A percentile compares a stretch with the other conserved stretches of the same genome.
Evolutionary conservation across 495 filamentous ascomycete genomes (phyloP).

Genomic region (Hyaloscypha variabilis): DNA sequence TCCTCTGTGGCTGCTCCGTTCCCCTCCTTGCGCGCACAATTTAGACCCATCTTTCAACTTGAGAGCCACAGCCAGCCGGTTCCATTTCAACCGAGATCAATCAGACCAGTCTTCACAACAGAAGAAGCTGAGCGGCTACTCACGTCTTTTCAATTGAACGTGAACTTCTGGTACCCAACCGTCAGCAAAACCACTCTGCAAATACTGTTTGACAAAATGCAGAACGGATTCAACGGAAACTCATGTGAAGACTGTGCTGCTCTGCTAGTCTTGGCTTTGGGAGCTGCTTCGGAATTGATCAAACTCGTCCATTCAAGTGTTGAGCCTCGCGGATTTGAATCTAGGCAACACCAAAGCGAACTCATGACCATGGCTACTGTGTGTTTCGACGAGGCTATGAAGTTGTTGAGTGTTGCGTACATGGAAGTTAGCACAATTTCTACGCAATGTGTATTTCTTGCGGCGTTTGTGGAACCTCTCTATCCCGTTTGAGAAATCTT

Average conservation of each 20-base stretch:
- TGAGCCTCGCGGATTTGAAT: constrained; percentile 5
- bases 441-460: constrained; percentile 40
- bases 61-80: constrained; percentile 33
- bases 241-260: constrained; percentile 33
- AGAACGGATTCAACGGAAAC: constrained; percentile 28
- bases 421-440: constrained; percentile 36
- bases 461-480: constrained; percentile 29
- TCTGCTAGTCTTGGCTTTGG: constrained; percentile 37
- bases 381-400: constrained; percentile 38
- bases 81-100: constrained; percentile 18
- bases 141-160: constrained; percentile 32
- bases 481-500: not conserved
- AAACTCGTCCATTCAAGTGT: constrained; percentile 18
- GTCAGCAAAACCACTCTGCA: constrained; percentile 31
- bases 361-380: constrained; percentile 34
- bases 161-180: constrained; percentile 44
- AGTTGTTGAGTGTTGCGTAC: constrained; percentile 35
- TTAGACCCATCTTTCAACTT: constrained; percentile 38
- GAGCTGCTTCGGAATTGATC: constrained; percentile 35
- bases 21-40: constrained; percentile 35
- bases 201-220: constrained; percentile 20
- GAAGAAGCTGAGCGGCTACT: constrained; percentile 43
- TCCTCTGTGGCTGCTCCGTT: constrained; percentile 37
- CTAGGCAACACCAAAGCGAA: constrained; percentile 19
- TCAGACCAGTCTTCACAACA: constrained; percentile 37